Percentiles rank a stretch among this genome's conserved stretches.
These are phyloP conservation scores for Onygenales sp. DNA, from an alignment of 2,329 filamentous ascomycete genomes.

Conservation along the genomic window DNA sequence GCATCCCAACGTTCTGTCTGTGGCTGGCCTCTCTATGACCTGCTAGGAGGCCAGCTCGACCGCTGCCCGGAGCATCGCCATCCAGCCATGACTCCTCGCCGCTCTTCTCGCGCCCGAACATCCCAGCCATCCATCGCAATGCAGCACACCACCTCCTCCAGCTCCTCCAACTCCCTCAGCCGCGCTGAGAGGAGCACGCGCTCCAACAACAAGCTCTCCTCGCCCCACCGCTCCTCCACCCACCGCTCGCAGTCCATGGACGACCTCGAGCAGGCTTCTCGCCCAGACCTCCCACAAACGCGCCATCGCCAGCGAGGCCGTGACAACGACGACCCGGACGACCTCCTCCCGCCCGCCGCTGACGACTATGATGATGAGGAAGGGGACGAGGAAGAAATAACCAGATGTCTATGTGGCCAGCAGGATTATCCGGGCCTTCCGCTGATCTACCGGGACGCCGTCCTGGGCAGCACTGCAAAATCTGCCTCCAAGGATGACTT, in stretches of 20 bases:
- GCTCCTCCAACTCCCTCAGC: constrained; percentile 59
- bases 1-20: not conserved
- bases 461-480: constrained; percentile 49
- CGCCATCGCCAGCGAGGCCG: constrained; percentile 63
- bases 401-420: constrained; percentile 87
- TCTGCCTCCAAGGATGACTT: constrained; percentile 47
- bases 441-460: constrained; percentile 46
- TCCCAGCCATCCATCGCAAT: constrained; percentile 62
- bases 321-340: constrained; percentile 51
- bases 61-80: constrained; percentile 1
- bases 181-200: constrained; percentile 67
- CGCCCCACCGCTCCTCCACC: constrained; percentile 65
- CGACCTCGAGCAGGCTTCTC: constrained; percentile 40
- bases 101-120: constrained; percentile 76
- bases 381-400: constrained; percentile 80
- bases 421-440: constrained; percentile 86
- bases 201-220: constrained; percentile 61
- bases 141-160: constrained; percentile 69
- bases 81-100: constrained; percentile 59
- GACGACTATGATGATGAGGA: constrained; percentile 46
- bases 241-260: constrained; percentile 43
- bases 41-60: constrained; percentile 1
- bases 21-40: constrained; percentile 8
- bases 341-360: constrained; percentile 30
- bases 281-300: constrained; percentile 58